phyloP scores from a whole-genome alignment of 257 asterid species.

The Solanum paucissectum region DNA sequence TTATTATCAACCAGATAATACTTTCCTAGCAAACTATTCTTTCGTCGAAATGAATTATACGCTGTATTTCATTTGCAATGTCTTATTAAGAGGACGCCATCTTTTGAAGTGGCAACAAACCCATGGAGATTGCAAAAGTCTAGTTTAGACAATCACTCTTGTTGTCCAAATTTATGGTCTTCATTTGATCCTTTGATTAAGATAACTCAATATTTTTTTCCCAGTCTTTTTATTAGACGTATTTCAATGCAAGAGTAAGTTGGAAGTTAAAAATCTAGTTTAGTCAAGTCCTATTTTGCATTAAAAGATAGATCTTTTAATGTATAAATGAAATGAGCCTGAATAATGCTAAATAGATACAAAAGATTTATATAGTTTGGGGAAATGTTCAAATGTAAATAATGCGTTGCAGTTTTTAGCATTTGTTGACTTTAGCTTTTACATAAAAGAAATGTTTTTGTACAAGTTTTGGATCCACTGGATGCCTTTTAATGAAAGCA shows the following conservation, averaged over 20 bases:
- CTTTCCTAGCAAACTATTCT: neutral
- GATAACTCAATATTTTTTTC: neutral
- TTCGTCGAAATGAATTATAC: neutral
- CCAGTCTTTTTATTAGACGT: neutral
- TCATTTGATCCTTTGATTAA: neutral
- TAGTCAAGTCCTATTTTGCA: neutral
- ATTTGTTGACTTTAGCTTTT: neutral
- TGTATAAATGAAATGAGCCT: neutral
- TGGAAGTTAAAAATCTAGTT: neutral
- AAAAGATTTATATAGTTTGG: neutral
- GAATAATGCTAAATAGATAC: neutral
- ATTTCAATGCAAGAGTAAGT: neutral
- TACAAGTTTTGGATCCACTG: neutral
- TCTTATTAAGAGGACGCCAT: neutral
- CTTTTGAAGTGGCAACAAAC: neutral
- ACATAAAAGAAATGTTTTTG: neutral
- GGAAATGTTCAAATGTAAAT: neutral
- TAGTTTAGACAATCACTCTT: neutral
- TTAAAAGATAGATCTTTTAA: neutral
- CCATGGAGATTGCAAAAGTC: neutral
- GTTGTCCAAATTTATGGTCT: neutral
- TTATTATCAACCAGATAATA: neutral
- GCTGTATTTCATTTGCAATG: neutral
- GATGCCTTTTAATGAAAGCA: neutral
- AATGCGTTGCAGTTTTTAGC: neutral